Percentiles rank a stretch among this genome's conserved stretches.
Evolutionary conservation across 805 yeast species (phyloP).

Genomic region (Danielozyma ontarioensis): DNA sequence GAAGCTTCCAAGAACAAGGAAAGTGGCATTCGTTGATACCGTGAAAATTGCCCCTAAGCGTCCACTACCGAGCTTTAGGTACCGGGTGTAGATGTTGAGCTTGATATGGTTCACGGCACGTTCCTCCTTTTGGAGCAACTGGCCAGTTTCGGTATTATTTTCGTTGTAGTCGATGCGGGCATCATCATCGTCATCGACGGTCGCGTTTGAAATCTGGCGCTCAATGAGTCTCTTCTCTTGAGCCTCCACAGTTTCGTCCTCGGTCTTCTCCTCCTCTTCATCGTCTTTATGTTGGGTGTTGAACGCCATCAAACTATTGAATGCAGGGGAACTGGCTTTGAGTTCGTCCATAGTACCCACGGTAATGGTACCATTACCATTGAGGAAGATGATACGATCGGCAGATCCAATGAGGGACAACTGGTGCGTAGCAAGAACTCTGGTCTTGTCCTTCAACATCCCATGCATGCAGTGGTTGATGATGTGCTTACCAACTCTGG

Average conservation of each 20-base stretch:
- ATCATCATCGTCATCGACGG: constrained; percentile 25
- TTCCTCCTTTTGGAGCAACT: constrained; percentile 27
- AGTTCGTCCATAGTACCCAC: constrained; percentile 60
- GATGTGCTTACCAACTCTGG: constrained; percentile 78
- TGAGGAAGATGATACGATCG: constrained; percentile 62
- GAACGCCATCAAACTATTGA: constrained; percentile 36
- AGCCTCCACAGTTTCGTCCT: constrained; percentile 1
- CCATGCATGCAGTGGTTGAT: constrained; percentile 66
- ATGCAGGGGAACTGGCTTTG: constrained; percentile 26
- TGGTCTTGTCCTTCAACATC: constrained; percentile 50
- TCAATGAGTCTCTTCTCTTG: constrained; percentile 4
- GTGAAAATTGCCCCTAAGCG: constrained; percentile 18
- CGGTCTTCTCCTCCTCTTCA: constrained; percentile 9
- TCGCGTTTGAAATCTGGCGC: constrained; percentile 12
- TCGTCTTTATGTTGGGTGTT: constrained; percentile 18
- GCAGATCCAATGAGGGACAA: constrained; percentile 65
- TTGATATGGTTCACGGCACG: constrained; percentile 33
- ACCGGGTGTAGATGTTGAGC: constrained; percentile 34
- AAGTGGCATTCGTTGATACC: too few species aligned
- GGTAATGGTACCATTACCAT: constrained; percentile 57
- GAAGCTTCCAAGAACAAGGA: constrained; percentile 26
- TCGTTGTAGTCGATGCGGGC: constrained; percentile 14
- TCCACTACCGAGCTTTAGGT: constrained; percentile 27
- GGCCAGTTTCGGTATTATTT: constrained; percentile 14
- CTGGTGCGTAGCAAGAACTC: constrained; percentile 82